Evolutionary conservation across 2,329 filamentous ascomycete species (phyloP).

Genomic region (Aspergillus flavus): DNA sequence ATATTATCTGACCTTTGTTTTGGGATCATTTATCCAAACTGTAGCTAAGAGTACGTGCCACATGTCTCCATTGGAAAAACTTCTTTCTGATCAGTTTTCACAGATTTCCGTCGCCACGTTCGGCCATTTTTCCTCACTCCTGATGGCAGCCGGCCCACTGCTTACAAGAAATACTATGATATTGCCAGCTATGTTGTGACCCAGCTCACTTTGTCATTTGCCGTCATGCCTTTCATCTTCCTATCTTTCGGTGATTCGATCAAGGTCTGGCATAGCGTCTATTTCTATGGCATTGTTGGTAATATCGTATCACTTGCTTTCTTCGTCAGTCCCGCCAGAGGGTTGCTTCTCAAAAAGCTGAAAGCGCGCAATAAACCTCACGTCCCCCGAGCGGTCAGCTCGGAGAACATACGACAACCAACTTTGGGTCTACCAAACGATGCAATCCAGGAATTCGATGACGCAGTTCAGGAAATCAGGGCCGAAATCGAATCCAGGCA

Average conservation of each 20-base stretch:
- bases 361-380: constrained; percentile 56
- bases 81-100: constrained; percentile 20
- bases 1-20: constrained; percentile 88
- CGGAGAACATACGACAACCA: constrained; percentile 64
- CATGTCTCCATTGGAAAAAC: not conserved
- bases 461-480: constrained; percentile 74
- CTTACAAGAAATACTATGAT: constrained; percentile 85
- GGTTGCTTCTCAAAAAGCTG: constrained; percentile 57
- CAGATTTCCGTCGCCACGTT: constrained; percentile 85
- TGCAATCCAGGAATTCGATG: constrained; percentile 72
- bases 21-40: constrained; percentile 90
- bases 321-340: constrained; percentile 78
- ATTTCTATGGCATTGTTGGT: constrained; percentile 80
- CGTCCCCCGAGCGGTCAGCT: constrained; percentile 53
- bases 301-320: constrained; percentile 68
- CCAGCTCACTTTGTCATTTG: constrained; percentile 81
- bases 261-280: constrained; percentile 78
- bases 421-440: constrained; percentile 80
- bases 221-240: constrained; percentile 80
- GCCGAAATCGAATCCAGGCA: constrained; percentile 68
- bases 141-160: constrained; percentile 67
- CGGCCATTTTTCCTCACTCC: constrained; percentile 91
- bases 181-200: constrained; percentile 73
- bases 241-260: constrained; percentile 72
- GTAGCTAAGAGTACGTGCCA: constrained; percentile 80